Evolutionary conservation across 805 yeast species (phyloP), one percentile per base, ranked within the genome.

Genomic region (Suhomyces sp.): DNA sequence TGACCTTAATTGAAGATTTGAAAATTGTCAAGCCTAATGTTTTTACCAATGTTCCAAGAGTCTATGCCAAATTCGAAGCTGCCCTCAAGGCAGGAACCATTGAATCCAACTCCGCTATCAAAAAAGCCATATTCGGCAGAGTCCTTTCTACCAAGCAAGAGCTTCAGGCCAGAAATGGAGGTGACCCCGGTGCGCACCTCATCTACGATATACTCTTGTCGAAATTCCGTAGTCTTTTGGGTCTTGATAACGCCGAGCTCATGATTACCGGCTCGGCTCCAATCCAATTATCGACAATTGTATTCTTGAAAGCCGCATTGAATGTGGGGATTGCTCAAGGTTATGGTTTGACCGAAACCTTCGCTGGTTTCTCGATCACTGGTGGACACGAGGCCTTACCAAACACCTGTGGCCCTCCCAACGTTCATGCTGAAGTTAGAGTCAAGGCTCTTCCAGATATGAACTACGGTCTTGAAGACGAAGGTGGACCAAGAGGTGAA

Each of bases 291-390:
- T 52, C 58, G 2, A 56, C 66, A 7, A 57, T 65, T 41, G 51
- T 50, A 46, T 65, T 64, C 53, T 53, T 65, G 51, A 64, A 61
- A 50, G 59, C 67, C 4, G 58, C 61, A 6, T 56, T 65, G 49
- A 62, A 63, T 47, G 43, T 57, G 22, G 69, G 69, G 1, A 20
- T 65, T 19, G 37, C 64, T 10, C 75, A 70, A 47, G 68, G 72
- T n/a, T 71, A 69, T 50, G 76, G 76, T 1, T 60, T 71, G 54
- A 71, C 69, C 8, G 69, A 65, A 52, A 52, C 66, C 19, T 65
- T 61, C 46, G 68, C 65, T 3, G 68, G 68, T 6, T 50, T 64
- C 20, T 53, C 57, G 22, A 20, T 57, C 40, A 54, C 61, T 21
- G 22, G 43, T 20, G 53, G 57, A 6, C 61, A 48, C 52, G 67